phyloP scores from a whole-genome alignment of 2,329 filamentous ascomycete species.

The Fusarium multiceps region DNA sequence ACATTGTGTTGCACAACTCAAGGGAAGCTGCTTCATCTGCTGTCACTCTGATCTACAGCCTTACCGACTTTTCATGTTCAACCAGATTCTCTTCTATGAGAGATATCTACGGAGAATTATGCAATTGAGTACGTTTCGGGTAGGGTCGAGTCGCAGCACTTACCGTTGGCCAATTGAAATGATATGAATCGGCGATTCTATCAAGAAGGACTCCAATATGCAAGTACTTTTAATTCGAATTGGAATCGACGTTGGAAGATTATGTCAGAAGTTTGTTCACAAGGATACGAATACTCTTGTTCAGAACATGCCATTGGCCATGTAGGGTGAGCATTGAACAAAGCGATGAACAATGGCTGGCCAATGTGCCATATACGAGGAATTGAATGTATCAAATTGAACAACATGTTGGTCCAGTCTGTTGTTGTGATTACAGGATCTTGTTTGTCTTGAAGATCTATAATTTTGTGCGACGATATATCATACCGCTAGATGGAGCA shows the following conservation, averaged over 20 bases:
- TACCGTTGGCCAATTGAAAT: background rate
- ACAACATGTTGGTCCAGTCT: background rate
- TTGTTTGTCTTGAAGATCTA: background rate
- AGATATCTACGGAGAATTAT: background rate
- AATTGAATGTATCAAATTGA: background rate
- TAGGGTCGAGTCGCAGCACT: background rate
- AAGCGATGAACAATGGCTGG: background rate
- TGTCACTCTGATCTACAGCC: background rate
- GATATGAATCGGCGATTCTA: background rate
- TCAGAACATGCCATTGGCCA: background rate
- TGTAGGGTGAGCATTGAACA: background rate
- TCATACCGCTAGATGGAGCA: background rate
- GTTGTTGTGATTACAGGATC: background rate
- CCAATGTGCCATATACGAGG: background rate
- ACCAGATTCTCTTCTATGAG: background rate
- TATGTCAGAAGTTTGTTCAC: background rate
- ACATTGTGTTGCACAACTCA: background rate
- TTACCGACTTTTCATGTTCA: conserved; percentile 5
- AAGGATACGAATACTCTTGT: background rate
- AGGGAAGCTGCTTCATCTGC: background rate
- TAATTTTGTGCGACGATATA: background rate
- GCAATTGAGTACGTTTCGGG: background rate
- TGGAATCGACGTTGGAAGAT: background rate
- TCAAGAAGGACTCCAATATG: background rate
- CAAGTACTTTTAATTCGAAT: background rate